Base-by-base conservation (phyloP, 176 grass and related monocot species). In the Carex cristatella region DNA sequence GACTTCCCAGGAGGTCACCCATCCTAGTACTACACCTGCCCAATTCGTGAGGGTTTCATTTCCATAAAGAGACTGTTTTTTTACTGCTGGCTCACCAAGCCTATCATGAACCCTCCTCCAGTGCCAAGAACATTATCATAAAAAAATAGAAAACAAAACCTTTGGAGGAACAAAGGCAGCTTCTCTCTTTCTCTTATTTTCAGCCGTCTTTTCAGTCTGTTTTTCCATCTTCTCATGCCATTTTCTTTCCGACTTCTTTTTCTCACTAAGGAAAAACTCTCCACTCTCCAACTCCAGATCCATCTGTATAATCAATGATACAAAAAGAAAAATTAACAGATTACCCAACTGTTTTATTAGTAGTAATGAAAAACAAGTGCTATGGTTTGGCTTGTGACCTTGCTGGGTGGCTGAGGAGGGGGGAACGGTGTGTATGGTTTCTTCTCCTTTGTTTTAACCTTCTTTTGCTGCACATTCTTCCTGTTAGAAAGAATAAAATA, bases 361-460 rank as follows among this genome's bases (percentile, higher is more conserved):
- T 53, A 33, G 18, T 13, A 5, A 55, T 69, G 5, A 65, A 5
- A 44, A 27, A 42, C 7, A 63, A 44, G 12, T 37, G 82, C 44
- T 7, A n/a, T 30, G 16, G 30, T 35, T 11, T 64, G 49, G 70
- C 11, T 59, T 88, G 62, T 40, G 33, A 95, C 96, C 96, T 98
- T 95, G 93, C 96, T 95, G 68, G 91, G 96, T 58, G 88, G 96
- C 53, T 98, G 96, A 72, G 96, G 93, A 2, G 96, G 93, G 5
- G 96, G 93, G 89, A 94, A 98, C 31, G 96, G 96, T 74, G 96
- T 95, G 62, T 98, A 98, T 44, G 93, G 91, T 89, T 98, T 98
- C 87, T 98, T 98, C 85, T 95, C 93, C 93, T 98, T 98, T 57
- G 87, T 80, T 74, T 94, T 93, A 3, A 86, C 91, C 61, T 98